Evolutionary conservation across 1,139 yeast species (phyloP), one percentile per base, ranked within the genome.

Genomic region (Taphrina communis): DNA sequence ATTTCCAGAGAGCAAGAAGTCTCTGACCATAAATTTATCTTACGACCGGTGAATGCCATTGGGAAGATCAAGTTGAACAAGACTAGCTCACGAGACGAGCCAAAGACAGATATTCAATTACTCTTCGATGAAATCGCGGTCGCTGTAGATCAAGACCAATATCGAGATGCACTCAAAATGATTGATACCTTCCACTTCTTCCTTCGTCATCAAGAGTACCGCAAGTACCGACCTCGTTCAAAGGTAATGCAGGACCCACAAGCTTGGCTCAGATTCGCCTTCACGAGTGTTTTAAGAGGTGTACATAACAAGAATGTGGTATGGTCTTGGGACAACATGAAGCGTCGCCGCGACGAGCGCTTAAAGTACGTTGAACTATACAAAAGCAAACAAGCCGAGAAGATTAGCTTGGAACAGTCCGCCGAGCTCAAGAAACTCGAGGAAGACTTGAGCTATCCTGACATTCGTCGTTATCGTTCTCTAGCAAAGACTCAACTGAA

Each of bases 251-350:
- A 91, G 61, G 85, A 88, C 72, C 97, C 98, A 0, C 81, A 78
- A 65, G 87, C 84, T 53, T 95, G 99, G 99, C 85, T 94, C 74
- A 79, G 81, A 72, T 95, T 89, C 76, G 89, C 94, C 1, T 95
- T 90, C 0, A 80, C 84, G 39, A 86, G 90, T 19, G 89, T 94
- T 1, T 79, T 85, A 66, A 82, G 86, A 71, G 97, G 92, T 76
- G 88, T 95, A 48, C 97, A 89, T 73, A 94, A 90, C 72, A 85
- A 83, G 74, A 86, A 90, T 75, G 84, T 87, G 73, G 87, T 85
- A 75, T 90, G 97, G 96, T 87, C 92, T 52, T 95, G 99, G 99
- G 95, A 84, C 1, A 84, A 85, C 75, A 86, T 94, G 73, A 85
- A 85, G 66, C 83, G 82, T 69, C 83, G 96, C 74, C 81, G 96